A percentile compares a stretch with the other conserved stretches of the same genome.
Conservation (phyloP, 371 early-diverging fungal genomes). For the Mortierella sp. region DNA sequence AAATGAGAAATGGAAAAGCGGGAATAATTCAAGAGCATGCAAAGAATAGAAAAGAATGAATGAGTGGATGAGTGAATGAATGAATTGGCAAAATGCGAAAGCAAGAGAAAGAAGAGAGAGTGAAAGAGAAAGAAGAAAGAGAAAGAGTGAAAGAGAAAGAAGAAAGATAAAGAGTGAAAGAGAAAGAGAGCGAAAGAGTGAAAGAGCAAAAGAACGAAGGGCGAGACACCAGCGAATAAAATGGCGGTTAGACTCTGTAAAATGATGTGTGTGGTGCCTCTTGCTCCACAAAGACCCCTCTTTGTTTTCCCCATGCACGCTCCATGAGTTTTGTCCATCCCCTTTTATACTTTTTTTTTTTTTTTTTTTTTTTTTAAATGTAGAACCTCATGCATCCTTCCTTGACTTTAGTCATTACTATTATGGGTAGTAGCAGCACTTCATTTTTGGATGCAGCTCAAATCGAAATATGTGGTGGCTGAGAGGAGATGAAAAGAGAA, state of each 20-base stretch:
- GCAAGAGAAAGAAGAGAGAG: neutral
- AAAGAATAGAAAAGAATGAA: neutral
- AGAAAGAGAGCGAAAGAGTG: neutral
- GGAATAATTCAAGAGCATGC: neutral
- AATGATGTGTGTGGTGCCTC: neutral
- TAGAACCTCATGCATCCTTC: conserved; percentile 1
- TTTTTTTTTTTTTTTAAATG: neutral
- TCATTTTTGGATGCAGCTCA: neutral
- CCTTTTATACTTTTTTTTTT: neutral
- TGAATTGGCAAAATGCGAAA: neutral
- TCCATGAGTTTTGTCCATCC: neutral
- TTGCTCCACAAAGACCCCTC: neutral
- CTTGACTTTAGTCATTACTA: neutral
- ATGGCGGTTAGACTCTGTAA: conserved; percentile 9
- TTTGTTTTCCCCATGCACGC: neutral
- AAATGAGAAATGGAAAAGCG: neutral
- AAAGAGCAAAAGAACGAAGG: neutral
- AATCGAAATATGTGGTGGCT: neutral
- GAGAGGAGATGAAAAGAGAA: neutral
- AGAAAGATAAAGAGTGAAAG: neutral
- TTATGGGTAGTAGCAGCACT: too few species aligned
- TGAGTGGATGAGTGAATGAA: neutral
- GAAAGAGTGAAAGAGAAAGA: neutral
- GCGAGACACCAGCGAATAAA: too few species aligned
- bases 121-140: conserved; percentile 6